phyloP scores from a whole-genome alignment of 1,139 yeast species.

The Pneumocystis sp. region DNA sequence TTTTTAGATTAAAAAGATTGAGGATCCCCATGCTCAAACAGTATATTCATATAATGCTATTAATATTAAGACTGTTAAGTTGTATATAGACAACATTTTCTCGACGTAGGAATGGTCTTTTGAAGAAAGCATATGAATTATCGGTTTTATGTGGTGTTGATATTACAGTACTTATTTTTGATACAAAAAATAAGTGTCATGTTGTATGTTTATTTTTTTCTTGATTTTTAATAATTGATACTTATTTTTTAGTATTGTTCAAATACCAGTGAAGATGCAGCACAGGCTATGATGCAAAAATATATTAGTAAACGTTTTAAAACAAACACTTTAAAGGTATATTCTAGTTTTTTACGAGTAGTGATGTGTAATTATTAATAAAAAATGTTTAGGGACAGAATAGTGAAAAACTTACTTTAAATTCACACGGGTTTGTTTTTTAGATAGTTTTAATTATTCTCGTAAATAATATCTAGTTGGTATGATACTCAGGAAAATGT shows the following conservation, averaged over 20 bases:
- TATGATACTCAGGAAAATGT: constrained; percentile 4
- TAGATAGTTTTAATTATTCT: not conserved
- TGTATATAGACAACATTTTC: constrained; percentile 10
- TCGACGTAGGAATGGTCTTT: constrained; percentile 13
- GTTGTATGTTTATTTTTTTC: constrained; percentile 4
- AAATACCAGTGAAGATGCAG: not conserved
- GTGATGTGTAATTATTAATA: not conserved
- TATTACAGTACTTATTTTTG: constrained; percentile 12
- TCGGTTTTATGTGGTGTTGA: constrained; percentile 13
- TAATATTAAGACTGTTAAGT: not conserved
- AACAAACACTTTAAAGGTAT: constrained; percentile 10
- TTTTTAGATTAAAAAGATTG: constrained; percentile 8
- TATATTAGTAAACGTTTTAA: constrained; percentile 10
- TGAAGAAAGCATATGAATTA: constrained; percentile 13
- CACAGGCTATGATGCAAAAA: constrained; percentile 5
- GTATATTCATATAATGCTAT: constrained; percentile 1
- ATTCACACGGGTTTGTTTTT: not conserved
- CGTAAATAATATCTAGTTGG: constrained; percentile 3
- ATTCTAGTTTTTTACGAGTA: constrained; percentile 3
- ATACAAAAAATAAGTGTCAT: constrained; percentile 12
- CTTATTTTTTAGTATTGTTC: not conserved
- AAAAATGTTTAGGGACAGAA: not conserved
- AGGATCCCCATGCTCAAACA: constrained; percentile 7
- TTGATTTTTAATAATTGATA: not conserved
- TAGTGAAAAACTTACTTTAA: not conserved